A percentile compares a stretch with the other conserved stretches of the same genome.
These are phyloP conservation scores for Cenococcum geophilum DNA, from an alignment of 495 filamentous ascomycete species.

Conservation along the genomic window DNA sequence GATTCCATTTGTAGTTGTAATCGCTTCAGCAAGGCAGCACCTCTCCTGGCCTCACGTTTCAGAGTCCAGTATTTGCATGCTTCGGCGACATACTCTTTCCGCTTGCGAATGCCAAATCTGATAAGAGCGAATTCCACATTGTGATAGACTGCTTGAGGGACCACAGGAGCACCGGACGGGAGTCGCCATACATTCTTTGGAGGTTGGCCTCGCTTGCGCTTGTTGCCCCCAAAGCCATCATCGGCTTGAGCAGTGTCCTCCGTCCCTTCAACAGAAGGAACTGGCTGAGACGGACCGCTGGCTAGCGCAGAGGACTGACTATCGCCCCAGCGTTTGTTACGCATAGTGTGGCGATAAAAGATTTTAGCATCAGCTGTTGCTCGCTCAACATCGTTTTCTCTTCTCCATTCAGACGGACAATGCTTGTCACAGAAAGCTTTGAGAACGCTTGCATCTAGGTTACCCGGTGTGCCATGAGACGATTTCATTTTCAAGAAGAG, in stretches of 20 bases:
- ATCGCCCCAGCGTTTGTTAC: constrained; percentile 79
- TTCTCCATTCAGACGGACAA: constrained; percentile 80
- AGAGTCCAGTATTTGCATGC: constrained; percentile 96
- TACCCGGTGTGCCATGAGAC: constrained; percentile 67
- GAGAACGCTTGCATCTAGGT: constrained; percentile 78
- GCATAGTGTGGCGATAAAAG: constrained; percentile 84
- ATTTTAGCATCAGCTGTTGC: constrained; percentile 63
- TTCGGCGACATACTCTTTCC: constrained; percentile 86
- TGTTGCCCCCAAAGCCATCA: constrained; percentile 59
- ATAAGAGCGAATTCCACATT: constrained; percentile 71
- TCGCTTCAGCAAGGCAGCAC: constrained; percentile 84
- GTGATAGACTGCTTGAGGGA: constrained; percentile 77
- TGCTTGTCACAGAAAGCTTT: constrained; percentile 98
- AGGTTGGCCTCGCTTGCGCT: constrained; percentile 59
- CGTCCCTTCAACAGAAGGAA: constrained; percentile 49
- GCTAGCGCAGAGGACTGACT: constrained; percentile 82
- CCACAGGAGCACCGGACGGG: constrained; percentile 89
- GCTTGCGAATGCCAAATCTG: constrained; percentile 71
- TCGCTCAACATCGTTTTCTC: constrained; percentile 70
- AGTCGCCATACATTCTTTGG: constrained; percentile 82
- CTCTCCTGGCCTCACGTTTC: constrained; percentile 86
- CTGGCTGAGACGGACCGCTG: constrained; percentile 58
- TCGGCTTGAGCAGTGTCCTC: constrained; percentile 28
- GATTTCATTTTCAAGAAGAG: constrained; percentile 97
- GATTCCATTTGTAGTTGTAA: constrained; percentile 90